Evolutionary conservation across 192 early-diverging fungal species (phyloP), one percentile per base, ranked within the genome.

Genomic region (Linnemannia zychae): DNA sequence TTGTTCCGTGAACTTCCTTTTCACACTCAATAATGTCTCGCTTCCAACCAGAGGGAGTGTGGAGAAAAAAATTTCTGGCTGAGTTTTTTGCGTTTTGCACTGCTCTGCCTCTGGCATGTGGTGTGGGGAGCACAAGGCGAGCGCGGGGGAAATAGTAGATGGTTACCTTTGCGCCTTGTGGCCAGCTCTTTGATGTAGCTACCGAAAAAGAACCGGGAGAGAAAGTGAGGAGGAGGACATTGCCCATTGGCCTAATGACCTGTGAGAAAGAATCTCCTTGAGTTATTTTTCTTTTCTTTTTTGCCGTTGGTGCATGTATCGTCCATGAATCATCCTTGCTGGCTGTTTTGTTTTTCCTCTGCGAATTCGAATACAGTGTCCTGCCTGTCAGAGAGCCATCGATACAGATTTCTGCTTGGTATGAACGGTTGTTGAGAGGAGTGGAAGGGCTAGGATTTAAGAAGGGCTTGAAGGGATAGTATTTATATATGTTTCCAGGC

Each of bases 151-250:
- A 31, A 13, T 33, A 28, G 28, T 28, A 7, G 40, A 9, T 44
- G 40, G 40, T n/a, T 13, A 12, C 46, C 48, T 15, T 49, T 17
- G 13, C 13, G 2, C 22, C 12, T 15, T 12, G 24, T 31, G 1
- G 28, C 57, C 57, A 28, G 11, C 28, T 63, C 9, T n/a, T 7
- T 7, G 18, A 22, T n/a, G 52, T 5, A 53, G 24, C 12, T 31
- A 53, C 31, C 57, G 57, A 63, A 63, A 63, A 63, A 63, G 52
- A 63, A 63, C 57, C 57, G 57, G 57, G 57, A 63, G 9, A 24
- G 9, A 33, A 31, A 12, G 17, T 16, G n/a, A 5, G 24, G 12
- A 63, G 57, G 15, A 6, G 7, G 22, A n/a, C 11, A 7, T 4
- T 15, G 24, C 11, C 57, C 24, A 63, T 63, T 63, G 22, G 12